A percentile compares a stretch with the other conserved stretches of the same genome.
Evolutionary conservation across 1,284 basidiomycete species (phyloP).

Genomic region (Rhodofomes roseus): DNA sequence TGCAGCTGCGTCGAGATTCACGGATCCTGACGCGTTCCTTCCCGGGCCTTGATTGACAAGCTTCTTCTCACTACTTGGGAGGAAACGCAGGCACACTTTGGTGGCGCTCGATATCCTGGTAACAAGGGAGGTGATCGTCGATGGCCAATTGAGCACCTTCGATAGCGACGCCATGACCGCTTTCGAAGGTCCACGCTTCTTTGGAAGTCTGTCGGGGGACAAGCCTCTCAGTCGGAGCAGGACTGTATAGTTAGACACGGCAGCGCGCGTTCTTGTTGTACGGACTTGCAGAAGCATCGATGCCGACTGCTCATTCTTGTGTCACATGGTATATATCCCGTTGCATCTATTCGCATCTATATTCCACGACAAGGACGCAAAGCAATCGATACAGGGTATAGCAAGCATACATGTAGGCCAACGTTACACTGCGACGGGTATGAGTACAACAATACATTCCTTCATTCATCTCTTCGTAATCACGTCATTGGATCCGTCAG

Average conservation of each 20-base stretch:
- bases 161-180: background rate
- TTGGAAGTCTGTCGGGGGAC: background rate
- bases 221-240: background rate
- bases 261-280: no score
- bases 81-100: background rate
- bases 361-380: no score
- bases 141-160: background rate
- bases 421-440: background rate
- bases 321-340: no score
- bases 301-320: no score
- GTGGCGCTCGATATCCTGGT: background rate
- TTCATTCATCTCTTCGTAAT: background rate
- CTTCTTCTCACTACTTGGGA: background rate
- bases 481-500: background rate
- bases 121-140: background rate
- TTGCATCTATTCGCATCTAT: background rate
- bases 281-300: no score
- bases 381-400: background rate
- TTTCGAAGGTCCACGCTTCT: background rate
- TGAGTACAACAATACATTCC: slow-evolving; percentile 1
- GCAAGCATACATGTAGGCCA: background rate
- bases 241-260: background rate
- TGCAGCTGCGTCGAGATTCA: no score
- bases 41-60: background rate
- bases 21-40: no score